Base-by-base conservation (phyloP, 169 alveolate species). In the Plasmodium gaboni region DNA sequence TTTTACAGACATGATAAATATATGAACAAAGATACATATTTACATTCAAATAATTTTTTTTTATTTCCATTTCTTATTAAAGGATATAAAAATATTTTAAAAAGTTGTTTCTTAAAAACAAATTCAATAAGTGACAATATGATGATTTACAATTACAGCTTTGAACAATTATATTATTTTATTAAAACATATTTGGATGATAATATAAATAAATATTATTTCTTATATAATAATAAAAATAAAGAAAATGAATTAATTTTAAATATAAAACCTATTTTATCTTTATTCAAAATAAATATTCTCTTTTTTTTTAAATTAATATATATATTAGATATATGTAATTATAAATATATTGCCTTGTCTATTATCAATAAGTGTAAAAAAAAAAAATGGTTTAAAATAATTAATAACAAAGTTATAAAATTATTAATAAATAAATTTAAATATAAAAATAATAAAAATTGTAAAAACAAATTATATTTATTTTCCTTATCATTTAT, bases 21-120 rank as follows among this genome's bases (percentile, higher is more conserved):
- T 32, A 1, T 32, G 8, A 32, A 5, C 9, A 32, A 32, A 32
- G 44, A 32, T 32, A 32, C 9, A 5, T 32, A 32, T 32, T 32
- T 32, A 32, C 9, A 32, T 32, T 32, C 9, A 1, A 32, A 32
- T 32, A 32, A 32, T n/a, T n/a, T n/a, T 32, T 32, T 32, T 32
- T 9, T 24, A 15, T 60, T 80, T 42, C 0, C 57, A 19, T 9
- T 13, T 10, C 67, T 80, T 19, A 55, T 42, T 17, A 44, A 55
- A 50, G 24, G 42, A 5, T 80, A 80, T 67, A 57, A 80, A 26
- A 51, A 38, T 26, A 67, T 80, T 51, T 67, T 80, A 68, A 67
- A 46, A 55, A 68, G 46, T 1, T 48, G 55, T n/a, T 53, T 24
- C 24, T 1, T n/a, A 1, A 13, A 55, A 48, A 67, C 44, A 53